A percentile compares a stretch with the other conserved stretches of the same genome.
These are phyloP conservation scores for Euphorbia lathyris DNA, from an alignment of 345 rosid genomes.

Conservation along the genomic window DNA sequence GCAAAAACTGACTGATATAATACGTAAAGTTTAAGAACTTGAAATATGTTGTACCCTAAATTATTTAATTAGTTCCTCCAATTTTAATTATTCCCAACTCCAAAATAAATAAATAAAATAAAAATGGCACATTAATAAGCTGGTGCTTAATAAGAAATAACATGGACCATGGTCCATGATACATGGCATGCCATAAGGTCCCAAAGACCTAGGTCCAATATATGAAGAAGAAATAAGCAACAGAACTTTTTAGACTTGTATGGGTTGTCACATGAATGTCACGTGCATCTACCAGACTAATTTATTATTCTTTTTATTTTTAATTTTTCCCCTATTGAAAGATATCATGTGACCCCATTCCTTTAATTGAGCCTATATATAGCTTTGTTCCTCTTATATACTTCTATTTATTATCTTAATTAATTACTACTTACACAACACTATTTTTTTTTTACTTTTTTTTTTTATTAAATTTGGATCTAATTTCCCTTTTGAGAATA, in stretches of 20 bases:
- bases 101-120: too few relatives aligned
- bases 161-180: slow-evolving; percentile 14
- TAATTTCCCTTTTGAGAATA: too few relatives aligned
- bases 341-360: background rate
- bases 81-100: too few relatives aligned
- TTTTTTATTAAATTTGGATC: too few relatives aligned
- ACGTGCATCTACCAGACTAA: slow-evolving; percentile 1
- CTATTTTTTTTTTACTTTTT: too few relatives aligned
- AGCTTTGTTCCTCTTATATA: background rate
- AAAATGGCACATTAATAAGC: background rate
- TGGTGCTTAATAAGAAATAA: background rate
- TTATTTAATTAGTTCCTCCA: too few relatives aligned
- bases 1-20: too few relatives aligned
- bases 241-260: slow-evolving; percentile 4
- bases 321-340: background rate
- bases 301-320: background rate
- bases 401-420: background rate
- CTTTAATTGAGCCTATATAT: background rate
- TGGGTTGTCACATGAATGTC: slow-evolving; percentile 16
- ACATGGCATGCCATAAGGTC: slow-evolving; percentile 10
- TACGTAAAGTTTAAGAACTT: too few relatives aligned
- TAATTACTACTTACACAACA: background rate
- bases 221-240: background rate
- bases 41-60: too few relatives aligned
- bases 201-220: background rate